A percentile compares a stretch with the other conserved stretches of the same genome.
Evolutionary conservation across 768 basidiomycete species (phyloP).

Genomic region (Dioszegia crocea): DNA sequence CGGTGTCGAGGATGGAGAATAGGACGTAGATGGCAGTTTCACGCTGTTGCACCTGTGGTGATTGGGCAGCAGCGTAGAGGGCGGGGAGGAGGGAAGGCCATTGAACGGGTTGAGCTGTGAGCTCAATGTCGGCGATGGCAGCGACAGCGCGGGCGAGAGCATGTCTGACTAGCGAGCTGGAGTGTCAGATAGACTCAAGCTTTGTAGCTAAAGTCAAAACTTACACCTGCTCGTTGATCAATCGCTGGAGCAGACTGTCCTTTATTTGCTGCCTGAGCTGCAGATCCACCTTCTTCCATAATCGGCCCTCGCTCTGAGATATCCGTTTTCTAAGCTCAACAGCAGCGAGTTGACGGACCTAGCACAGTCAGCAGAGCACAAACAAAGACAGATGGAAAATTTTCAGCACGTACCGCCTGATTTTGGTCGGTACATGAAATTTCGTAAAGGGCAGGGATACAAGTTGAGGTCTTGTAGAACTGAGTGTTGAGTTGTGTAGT

Average conservation of each 20-base stretch:
- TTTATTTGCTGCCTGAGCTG: slow-evolving; percentile 78
- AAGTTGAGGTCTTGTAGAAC: slow-evolving; percentile 84
- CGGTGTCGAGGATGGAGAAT: slow-evolving; percentile 79
- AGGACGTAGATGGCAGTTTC: slow-evolving; percentile 84
- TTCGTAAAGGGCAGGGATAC: slow-evolving; percentile 83
- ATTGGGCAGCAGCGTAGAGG: slow-evolving; percentile 71
- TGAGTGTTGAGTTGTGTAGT: slow-evolving; percentile 86
- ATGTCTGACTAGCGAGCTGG: slow-evolving; percentile 83
- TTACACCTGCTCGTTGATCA: slow-evolving; percentile 73
- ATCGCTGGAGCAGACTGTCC: slow-evolving; percentile 68
- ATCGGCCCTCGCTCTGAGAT: slow-evolving; percentile 66
- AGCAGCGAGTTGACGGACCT: slow-evolving; percentile 96
- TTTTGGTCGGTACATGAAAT: slow-evolving; percentile 84
- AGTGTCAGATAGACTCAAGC: not conserved
- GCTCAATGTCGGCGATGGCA: slow-evolving; percentile 83
- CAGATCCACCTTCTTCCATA: slow-evolving; percentile 72
- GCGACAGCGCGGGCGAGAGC: slow-evolving; percentile 88
- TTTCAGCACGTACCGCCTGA: slow-evolving; percentile 60
- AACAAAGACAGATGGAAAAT: not conserved
- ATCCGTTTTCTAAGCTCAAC: slow-evolving; percentile 95
- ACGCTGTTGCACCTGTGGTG: slow-evolving; percentile 66
- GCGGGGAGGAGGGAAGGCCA: slow-evolving; percentile 88
- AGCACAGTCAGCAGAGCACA: not conserved
- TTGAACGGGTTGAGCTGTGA: slow-evolving; percentile 52
- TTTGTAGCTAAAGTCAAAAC: slow-evolving; percentile 29